These are phyloP conservation scores for Triticum dicoccoides DNA, from an alignment of 176 grass and related monocot species.

Conservation along the genomic window DNA sequence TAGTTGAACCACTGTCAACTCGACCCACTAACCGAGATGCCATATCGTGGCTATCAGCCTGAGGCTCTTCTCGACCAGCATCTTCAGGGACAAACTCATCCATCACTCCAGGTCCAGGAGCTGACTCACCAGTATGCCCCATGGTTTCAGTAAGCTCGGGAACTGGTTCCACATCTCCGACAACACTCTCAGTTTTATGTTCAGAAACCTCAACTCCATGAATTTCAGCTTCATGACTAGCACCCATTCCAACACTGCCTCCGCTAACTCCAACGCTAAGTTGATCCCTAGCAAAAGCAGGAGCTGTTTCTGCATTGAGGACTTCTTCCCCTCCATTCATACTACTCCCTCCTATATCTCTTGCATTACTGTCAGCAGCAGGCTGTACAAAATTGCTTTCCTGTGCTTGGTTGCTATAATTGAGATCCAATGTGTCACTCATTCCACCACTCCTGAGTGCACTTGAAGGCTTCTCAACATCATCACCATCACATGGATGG, in stretches of 20 bases:
- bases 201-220: constrained; percentile 83
- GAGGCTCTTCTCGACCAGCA: constrained; percentile 53
- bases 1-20: constrained; percentile 90
- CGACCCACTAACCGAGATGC: constrained; percentile 70
- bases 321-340: constrained; percentile 97
- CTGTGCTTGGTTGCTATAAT: constrained; percentile 91
- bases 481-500: constrained; percentile 78
- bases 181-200: constrained; percentile 78
- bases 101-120: constrained; percentile 81
- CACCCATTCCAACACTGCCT: constrained; percentile 97
- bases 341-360: constrained; percentile 90
- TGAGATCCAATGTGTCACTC: constrained; percentile 79
- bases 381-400: constrained; percentile 83
- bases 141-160: constrained; percentile 84
- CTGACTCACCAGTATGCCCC: constrained; percentile 87
- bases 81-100: constrained; percentile 83
- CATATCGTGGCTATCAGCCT: constrained; percentile 94
- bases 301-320: constrained; percentile 72
- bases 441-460: constrained; percentile 61
- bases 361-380: constrained; percentile 79
- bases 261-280: constrained; percentile 95
- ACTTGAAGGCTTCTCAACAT: constrained; percentile 70
- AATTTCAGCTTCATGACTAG: constrained; percentile 98
- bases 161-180: constrained; percentile 80
- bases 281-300: constrained; percentile 69